A percentile compares a stretch with the other conserved stretches of the same genome.
These are phyloP conservation scores for Gentiana straminea DNA, from an alignment of 257 asterid species.

Conservation along the genomic window DNA sequence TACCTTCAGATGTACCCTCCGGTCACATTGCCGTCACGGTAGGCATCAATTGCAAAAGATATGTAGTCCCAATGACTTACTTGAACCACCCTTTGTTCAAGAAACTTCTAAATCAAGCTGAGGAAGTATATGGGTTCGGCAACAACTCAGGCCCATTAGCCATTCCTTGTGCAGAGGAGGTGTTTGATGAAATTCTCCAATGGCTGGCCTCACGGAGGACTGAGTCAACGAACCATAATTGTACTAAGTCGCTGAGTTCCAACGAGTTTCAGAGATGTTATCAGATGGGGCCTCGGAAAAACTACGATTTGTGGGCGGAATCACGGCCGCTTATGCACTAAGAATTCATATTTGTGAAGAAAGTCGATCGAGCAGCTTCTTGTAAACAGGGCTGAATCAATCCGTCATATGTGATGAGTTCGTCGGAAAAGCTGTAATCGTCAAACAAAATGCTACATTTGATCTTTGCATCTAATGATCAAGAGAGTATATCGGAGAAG, in stretches of 20 bases:
- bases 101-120: constrained; percentile 35
- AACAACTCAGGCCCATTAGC: constrained; percentile 29
- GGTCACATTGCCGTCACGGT: constrained; percentile 46
- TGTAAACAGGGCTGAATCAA: too few relatives aligned
- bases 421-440: too few relatives aligned
- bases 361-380: too few relatives aligned
- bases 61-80: constrained; percentile 33
- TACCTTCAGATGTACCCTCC: constrained; percentile 33
- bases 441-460: too few relatives aligned
- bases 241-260: constrained; percentile 10
- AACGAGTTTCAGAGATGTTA: constrained; percentile 30
- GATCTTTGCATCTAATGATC: too few relatives aligned
- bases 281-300: constrained; percentile 16
- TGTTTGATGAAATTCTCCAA: constrained; percentile 35
- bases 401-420: too few relatives aligned
- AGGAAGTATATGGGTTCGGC: constrained; percentile 43
- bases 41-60: constrained; percentile 25
- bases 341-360: too few relatives aligned
- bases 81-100: constrained; percentile 44
- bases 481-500: too few relatives aligned
- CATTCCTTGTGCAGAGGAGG: constrained; percentile 46
- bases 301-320: constrained; percentile 19
- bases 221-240: constrained; percentile 11
- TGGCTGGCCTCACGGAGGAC: constrained; percentile 19
- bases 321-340: constrained; percentile 26